Evolutionary conservation across 495 filamentous ascomycete species (phyloP).

Genomic region (Bathelium albidoporum): DNA sequence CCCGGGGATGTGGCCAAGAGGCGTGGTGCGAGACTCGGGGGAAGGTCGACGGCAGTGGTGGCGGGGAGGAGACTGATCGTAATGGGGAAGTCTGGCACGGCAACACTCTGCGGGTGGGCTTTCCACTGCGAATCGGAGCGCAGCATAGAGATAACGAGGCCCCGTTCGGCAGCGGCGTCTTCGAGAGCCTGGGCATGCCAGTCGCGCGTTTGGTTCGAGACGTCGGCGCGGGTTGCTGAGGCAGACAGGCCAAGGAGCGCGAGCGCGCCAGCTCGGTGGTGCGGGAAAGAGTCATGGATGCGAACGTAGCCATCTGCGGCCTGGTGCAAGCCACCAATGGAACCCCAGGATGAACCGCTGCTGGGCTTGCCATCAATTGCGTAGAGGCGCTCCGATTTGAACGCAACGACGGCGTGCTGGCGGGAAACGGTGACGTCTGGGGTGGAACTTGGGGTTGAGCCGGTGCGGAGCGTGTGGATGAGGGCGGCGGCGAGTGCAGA

Average conservation of each 20-base stretch:
- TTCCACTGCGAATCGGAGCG: conserved; percentile 36
- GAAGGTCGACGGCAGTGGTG: too few relatives aligned
- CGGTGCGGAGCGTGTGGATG: conserved; percentile 24
- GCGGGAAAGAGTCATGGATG: conserved; percentile 36
- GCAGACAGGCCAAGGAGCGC: conserved; percentile 27
- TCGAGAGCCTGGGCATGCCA: conserved; percentile 36
- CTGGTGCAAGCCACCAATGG: conserved; percentile 36
- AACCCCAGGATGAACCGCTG: conserved; percentile 26
- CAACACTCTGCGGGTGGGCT: conserved; percentile 29
- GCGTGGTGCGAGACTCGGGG: too few relatives aligned
- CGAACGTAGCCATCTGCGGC: conserved; percentile 38
- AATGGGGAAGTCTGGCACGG: conserved; percentile 34
- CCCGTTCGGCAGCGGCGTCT: conserved; percentile 20
- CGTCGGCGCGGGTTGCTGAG: conserved; percentile 25
- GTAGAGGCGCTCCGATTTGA: conserved; percentile 37
- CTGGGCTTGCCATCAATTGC: conserved; percentile 24
- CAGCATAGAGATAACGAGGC: conserved; percentile 33
- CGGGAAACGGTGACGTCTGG: conserved; percentile 29
- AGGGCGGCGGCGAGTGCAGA: conserved; percentile 34
- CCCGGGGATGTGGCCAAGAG: too few relatives aligned
- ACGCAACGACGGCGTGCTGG: conserved; percentile 35
- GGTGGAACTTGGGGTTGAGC: conserved; percentile 9
- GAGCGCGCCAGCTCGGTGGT: conserved; percentile 32
- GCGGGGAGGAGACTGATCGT: conserved; percentile 23
- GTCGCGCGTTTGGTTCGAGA: conserved; percentile 22